Conservation (phyloP, 345 rosid species). For the Cardamine resedifolia region DNA sequence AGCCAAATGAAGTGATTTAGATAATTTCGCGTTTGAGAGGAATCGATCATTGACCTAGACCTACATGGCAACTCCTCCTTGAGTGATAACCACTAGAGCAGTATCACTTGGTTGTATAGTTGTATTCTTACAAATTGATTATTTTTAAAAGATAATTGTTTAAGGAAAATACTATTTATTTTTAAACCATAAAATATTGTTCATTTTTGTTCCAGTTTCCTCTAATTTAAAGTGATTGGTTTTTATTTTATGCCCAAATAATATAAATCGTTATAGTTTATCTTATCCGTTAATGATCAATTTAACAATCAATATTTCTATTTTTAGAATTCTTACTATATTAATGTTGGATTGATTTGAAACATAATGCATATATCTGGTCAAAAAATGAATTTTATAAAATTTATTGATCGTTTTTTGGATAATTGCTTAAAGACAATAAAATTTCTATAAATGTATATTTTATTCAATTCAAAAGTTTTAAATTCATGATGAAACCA, state of each 20-base stretch:
- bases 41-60: too few relatives aligned
- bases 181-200: too few relatives aligned
- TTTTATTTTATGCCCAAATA: neutral
- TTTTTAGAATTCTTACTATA: neutral
- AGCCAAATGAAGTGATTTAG: too few relatives aligned
- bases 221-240: neutral
- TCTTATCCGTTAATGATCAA: neutral
- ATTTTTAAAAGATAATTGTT: too few relatives aligned
- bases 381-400: too few relatives aligned
- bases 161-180: neutral
- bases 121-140: neutral
- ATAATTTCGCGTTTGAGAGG: too few relatives aligned
- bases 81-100: too few relatives aligned
- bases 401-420: neutral
- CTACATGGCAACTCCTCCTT: too few relatives aligned
- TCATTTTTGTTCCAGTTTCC: too few relatives aligned
- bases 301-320: neutral
- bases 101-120: too few relatives aligned
- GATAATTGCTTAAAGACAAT: neutral
- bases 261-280: neutral
- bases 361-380: neutral
- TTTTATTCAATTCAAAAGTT: neutral
- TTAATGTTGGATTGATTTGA: neutral
- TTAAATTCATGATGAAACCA: too few relatives aligned
- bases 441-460: too few relatives aligned